A percentile compares a stretch with the other conserved stretches of the same genome.
Evolutionary conservation across 768 basidiomycete genomes (phyloP).

Genomic region (Jaapia argillacea): DNA sequence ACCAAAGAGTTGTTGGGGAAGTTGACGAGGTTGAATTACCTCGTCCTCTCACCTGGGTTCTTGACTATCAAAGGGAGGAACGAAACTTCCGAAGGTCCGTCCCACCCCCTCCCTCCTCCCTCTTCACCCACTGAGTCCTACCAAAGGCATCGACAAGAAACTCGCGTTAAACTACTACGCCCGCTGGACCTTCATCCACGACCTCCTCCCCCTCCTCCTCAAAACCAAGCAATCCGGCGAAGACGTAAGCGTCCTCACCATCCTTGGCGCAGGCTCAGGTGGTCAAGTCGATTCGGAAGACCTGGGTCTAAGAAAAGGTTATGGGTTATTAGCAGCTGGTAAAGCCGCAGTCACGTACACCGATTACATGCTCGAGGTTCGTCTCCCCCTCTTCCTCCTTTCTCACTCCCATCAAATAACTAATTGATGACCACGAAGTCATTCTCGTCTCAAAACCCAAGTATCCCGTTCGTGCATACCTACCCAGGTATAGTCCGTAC

Average conservation of each 20-base stretch:
- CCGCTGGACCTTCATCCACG: constrained; percentile 37
- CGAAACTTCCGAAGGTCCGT: constrained; percentile 35
- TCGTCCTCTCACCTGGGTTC: constrained; percentile 36
- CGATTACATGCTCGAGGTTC: constrained; percentile 42
- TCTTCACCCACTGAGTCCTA: no score
- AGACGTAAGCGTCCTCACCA: constrained; percentile 37
- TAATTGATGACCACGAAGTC: constrained; percentile 13
- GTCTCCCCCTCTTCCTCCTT: not conserved
- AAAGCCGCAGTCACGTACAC: constrained; percentile 32
- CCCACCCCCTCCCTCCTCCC: no score
- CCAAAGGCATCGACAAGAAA: constrained; percentile 26
- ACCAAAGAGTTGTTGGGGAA: constrained; percentile 18
- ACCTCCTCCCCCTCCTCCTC: constrained; percentile 32
- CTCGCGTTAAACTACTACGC: constrained; percentile 41
- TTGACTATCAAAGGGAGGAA: constrained; percentile 26
- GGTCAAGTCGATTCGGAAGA: constrained; percentile 33
- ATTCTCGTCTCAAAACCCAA: constrained; percentile 29
- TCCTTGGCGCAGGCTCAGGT: constrained; percentile 28
- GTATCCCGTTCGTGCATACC: constrained; percentile 32
- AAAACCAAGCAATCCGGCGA: constrained; percentile 35
- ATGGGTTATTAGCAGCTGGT: constrained; percentile 23
- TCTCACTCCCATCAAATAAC: not conserved
- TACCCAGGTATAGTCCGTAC: constrained; percentile 29
- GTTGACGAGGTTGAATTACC: constrained; percentile 40
- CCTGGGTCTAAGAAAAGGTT: constrained; percentile 40